phyloP scores from a whole-genome alignment of 1,139 yeast genomes.

The Nematodospora anomalae region DNA sequence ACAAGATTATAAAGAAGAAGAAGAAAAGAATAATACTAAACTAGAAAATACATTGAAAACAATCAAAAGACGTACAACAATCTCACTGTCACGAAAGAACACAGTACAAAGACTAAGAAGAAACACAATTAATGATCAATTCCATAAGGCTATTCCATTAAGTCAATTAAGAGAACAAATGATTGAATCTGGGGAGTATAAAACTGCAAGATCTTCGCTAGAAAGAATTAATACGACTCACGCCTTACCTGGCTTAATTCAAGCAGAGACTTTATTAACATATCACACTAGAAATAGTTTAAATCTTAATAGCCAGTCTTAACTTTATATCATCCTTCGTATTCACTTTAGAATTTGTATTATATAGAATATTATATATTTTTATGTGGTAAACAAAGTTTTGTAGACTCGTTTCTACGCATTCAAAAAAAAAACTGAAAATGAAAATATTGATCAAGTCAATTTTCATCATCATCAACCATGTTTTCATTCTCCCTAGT shows the following conservation, averaged over 20 bases:
- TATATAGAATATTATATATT: no score
- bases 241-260: slow-evolving; percentile 51
- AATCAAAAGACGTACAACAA: slow-evolving; percentile 35
- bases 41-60: slow-evolving; percentile 36
- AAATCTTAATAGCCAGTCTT: slow-evolving; percentile 17
- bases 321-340: no score
- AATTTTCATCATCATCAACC: background rate
- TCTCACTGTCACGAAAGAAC: slow-evolving; percentile 19
- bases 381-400: no score
- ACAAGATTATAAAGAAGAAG: slow-evolving; percentile 17
- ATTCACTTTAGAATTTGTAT: no score
- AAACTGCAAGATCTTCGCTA: slow-evolving; percentile 33
- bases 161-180: slow-evolving; percentile 42
- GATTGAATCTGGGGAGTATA: slow-evolving; percentile 41
- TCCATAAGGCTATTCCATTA: slow-evolving; percentile 37
- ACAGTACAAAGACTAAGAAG: slow-evolving; percentile 29
- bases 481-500: slow-evolving; percentile 47
- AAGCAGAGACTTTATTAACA: slow-evolving; percentile 49
- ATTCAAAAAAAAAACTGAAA: background rate
- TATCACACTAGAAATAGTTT: slow-evolving; percentile 46
- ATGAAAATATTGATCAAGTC: slow-evolving; percentile 1
- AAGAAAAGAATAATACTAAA: slow-evolving; percentile 21
- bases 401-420: no score
- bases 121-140: slow-evolving; percentile 33
- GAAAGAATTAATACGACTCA: slow-evolving; percentile 47